Evolutionary conservation across 306 rosid genomes (phyloP).

Genomic region (Casuarina cunninghamiana): DNA sequence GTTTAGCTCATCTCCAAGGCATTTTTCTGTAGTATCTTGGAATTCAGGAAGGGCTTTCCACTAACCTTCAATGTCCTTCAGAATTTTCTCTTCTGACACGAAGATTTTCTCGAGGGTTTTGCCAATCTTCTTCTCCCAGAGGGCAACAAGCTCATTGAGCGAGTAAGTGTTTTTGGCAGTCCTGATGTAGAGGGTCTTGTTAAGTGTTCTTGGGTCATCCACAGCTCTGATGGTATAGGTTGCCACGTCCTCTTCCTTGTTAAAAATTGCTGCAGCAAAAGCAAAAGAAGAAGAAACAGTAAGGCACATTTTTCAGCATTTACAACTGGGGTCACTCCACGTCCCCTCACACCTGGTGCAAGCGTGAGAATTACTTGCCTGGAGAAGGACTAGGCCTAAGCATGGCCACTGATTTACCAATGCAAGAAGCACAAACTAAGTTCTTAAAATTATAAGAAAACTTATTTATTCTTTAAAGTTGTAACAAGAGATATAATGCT

Average conservation of each 20-base stretch:
- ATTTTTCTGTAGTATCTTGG: too few relatives aligned
- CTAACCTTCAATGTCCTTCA: slow-evolving; percentile 70
- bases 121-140: slow-evolving; percentile 92
- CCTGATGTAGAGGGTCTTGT: slow-evolving; percentile 73
- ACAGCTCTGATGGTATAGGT: slow-evolving; percentile 79
- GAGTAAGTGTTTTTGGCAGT: slow-evolving; percentile 72
- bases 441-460: too few relatives aligned
- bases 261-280: slow-evolving; percentile 53
- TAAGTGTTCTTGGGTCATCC: slow-evolving; percentile 86
- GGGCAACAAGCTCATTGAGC: slow-evolving; percentile 69
- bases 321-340: not conserved
- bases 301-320: not conserved
- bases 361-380: not conserved
- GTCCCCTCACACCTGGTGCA: not conserved
- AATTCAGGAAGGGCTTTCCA: not conserved
- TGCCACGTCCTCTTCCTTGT: slow-evolving; percentile 82
- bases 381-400: too few relatives aligned
- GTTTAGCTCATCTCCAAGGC: too few relatives aligned
- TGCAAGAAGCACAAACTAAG: too few relatives aligned
- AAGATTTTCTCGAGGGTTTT: slow-evolving; percentile 60
- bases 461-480: too few relatives aligned
- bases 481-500: too few relatives aligned
- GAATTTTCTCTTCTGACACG: slow-evolving; percentile 69
- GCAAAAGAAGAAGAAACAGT: not conserved
- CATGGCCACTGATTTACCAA: not conserved